Evolutionary conservation across 1,284 basidiomycete genomes (phyloP).

Genomic region (Mycena citricolor): DNA sequence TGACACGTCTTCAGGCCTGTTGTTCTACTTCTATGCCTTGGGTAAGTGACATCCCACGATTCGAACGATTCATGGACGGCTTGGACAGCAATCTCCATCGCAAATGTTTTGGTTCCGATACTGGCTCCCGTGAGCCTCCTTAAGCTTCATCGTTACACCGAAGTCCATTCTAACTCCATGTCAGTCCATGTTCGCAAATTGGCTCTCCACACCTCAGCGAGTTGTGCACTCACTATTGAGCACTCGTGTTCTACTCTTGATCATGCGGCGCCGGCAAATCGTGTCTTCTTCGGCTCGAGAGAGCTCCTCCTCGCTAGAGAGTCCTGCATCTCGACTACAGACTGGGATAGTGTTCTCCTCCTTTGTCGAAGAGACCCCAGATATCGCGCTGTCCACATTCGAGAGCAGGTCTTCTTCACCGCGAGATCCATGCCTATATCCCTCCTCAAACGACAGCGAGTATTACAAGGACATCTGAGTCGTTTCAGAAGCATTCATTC

Average conservation of each 20-base stretch:
- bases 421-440: constrained; percentile 10
- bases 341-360: constrained; percentile 24
- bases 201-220: constrained; percentile 43
- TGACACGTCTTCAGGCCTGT: constrained; percentile 29
- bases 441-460: too few relatives aligned
- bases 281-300: too few relatives aligned
- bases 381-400: constrained; percentile 23
- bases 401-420: constrained; percentile 10
- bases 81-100: constrained; percentile 37
- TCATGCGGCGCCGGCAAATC: constrained; percentile 30
- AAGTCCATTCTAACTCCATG: background rate
- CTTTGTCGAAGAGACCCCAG: constrained; percentile 26
- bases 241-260: constrained; percentile 41
- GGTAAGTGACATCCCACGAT: constrained; percentile 27
- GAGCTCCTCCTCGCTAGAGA: constrained; percentile 18
- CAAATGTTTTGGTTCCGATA: constrained; percentile 40
- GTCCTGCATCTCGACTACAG: constrained; percentile 21
- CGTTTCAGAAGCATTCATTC: too few relatives aligned
- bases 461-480: too few relatives aligned
- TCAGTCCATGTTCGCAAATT: constrained; percentile 34
- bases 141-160: background rate
- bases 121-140: constrained; percentile 36
- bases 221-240: constrained; percentile 44
- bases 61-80: background rate
- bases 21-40: constrained; percentile 44